Evolutionary conservation across 805 yeast genomes (phyloP).

Genomic region (Myxozyma melibiosi): DNA sequence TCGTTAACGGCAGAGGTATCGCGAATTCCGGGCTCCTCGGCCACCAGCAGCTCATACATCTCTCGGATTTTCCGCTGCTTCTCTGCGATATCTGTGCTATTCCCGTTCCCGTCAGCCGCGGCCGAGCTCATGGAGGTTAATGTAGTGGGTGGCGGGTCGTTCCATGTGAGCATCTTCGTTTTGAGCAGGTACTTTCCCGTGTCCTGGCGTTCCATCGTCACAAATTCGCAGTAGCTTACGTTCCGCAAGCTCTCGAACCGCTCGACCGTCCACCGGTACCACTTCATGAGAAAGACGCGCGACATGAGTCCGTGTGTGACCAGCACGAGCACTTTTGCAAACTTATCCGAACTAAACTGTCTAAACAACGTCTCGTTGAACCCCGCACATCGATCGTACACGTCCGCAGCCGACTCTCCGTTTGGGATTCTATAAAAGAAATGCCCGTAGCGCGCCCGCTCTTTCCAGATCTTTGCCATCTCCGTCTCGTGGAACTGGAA

Average conservation of each 20-base stretch:
- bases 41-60: background rate
- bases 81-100: background rate
- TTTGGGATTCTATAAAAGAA: slow-evolving; percentile 87
- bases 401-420: slow-evolving; percentile 97
- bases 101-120: background rate
- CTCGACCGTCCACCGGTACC: slow-evolving; percentile 93
- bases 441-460: slow-evolving; percentile 84
- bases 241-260: slow-evolving; percentile 81
- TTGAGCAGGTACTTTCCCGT: slow-evolving; percentile 55
- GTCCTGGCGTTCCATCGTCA: slow-evolving; percentile 69
- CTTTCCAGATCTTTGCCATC: slow-evolving; percentile 82
- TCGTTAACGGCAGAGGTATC: slow-evolving; percentile 7
- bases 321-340: slow-evolving; percentile 78
- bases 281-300: slow-evolving; percentile 87
- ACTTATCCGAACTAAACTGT: slow-evolving; percentile 67
- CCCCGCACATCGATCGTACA: slow-evolving; percentile 85
- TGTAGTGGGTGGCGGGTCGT: slow-evolving; percentile 43
- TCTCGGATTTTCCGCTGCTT: slow-evolving; percentile 12
- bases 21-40: slow-evolving; percentile 6
- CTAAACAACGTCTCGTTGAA: slow-evolving; percentile 86
- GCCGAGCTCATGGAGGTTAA: background rate
- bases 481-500: slow-evolving; percentile 73
- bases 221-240: slow-evolving; percentile 80
- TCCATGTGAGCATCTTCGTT: slow-evolving; percentile 74
- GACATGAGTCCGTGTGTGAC: slow-evolving; percentile 96